Evolutionary conservation across 345 rosid genomes (phyloP), one percentile per base, ranked within the genome.

Genomic region (Camelina neglecta): DNA sequence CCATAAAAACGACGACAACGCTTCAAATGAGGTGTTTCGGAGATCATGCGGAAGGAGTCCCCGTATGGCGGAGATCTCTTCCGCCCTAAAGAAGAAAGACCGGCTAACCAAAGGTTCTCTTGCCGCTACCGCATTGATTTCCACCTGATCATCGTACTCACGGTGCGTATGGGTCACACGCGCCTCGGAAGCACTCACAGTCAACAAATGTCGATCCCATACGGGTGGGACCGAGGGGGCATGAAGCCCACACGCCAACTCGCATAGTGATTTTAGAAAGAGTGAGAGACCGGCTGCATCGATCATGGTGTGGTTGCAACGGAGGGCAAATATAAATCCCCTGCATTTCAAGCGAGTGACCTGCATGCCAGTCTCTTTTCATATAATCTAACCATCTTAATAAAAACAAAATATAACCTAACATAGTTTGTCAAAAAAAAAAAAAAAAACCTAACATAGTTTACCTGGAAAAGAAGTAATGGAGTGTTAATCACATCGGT

Each of bases 1-100:
- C 90, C 90, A 88, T 11, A 88, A 69, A 60, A 84, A 82, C 20
- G 93, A 87, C 0, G 86, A 77, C 23, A 86, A 55, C 1, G 82
- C 36, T 65, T 86, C 92, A 38, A 83, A 83, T 0, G 68, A 67
- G 5, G 92, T 76, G 6, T 41, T 48, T 2, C 35, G 68, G 55
- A 83, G 88, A 60, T 76, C 73, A 2, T 38, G 21, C 0, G 88
- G 92, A 18, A 88, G 53, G 24, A 63, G 72, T 10, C 42, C 55
- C 7, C 87, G 76, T 45, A 88, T 63, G 9, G 82, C 80, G 1
- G 86, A 23, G 15, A 88, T 10, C 41, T 88, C 86, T 0, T 47
- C 24, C 0, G 78, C 20, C 1, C 87, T 86, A 21, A 88, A 82
- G 69, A 86, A 86, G 83, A 88, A 88, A 15, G 88, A 86, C 13